Conservation (phyloP, 2,329 filamentous ascomycete species). For the Nannizziopsis arthrosporioides region DNA sequence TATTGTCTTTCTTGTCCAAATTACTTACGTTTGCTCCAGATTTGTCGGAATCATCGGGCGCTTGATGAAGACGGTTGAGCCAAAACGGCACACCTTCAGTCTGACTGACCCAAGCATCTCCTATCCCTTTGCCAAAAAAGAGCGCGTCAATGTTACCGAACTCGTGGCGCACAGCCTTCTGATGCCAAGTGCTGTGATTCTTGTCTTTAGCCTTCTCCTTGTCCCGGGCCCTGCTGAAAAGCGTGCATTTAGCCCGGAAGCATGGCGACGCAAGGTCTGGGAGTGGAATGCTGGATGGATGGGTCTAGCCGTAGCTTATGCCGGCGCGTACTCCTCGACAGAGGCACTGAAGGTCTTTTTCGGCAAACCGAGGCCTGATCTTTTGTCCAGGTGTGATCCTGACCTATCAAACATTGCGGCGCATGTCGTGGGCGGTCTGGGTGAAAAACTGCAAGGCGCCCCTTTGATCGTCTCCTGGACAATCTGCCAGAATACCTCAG, state of each 20-base stretch:
- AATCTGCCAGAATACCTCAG: constrained; percentile 58
- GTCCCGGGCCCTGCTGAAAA: constrained; percentile 61
- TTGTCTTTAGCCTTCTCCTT: constrained; percentile 54
- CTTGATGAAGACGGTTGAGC: constrained; percentile 47
- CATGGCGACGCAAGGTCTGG: constrained; percentile 77
- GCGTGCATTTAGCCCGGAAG: constrained; percentile 26
- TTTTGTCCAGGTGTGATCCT: constrained; percentile 61
- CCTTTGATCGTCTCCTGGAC: constrained; percentile 60
- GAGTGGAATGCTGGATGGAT: constrained; percentile 80
- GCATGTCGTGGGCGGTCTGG: constrained; percentile 53
- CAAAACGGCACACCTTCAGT: constrained; percentile 60
- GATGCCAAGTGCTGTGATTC: constrained; percentile 56
- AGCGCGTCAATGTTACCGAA: constrained; percentile 58
- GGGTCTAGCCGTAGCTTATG: constrained; percentile 62
- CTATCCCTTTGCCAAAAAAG: constrained; percentile 57
- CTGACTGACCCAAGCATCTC: constrained; percentile 66
- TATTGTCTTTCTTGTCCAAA: background rate
- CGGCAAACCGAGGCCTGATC: constrained; percentile 53
- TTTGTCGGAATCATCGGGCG: constrained; percentile 48
- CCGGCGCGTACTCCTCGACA: constrained; percentile 66
- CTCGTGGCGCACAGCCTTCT: constrained; percentile 53
- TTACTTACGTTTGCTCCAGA: constrained; percentile 24
- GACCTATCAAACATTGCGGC: constrained; percentile 52
- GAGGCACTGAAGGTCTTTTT: constrained; percentile 69
- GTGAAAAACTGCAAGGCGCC: constrained; percentile 39